Evolutionary conservation across 2,329 filamentous ascomycete genomes (phyloP), one percentile per base, ranked within the genome.

Genomic region (Onygenales sp.): DNA sequence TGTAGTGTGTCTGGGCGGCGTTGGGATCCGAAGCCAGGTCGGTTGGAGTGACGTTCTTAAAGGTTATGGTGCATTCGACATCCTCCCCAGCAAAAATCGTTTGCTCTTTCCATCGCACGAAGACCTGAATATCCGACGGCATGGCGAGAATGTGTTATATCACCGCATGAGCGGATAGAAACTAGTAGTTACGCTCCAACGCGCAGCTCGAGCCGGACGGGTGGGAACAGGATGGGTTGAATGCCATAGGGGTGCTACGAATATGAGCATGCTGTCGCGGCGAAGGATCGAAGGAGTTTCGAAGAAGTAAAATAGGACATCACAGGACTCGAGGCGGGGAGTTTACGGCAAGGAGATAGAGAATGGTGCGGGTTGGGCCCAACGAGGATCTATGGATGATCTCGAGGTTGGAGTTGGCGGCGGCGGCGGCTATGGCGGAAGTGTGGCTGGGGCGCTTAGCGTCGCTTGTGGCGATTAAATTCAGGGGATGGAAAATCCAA

Each of bases 61-160:
- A 98, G 50, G 89, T 96, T 69, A 98, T 95, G 61, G 85, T 90
- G 73, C 93, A 97, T 74, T 91, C 88, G 66, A 97, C 82, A 66
- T 95, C 87, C 77, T 98, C 93, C 71, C 93, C 93, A 54, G 93
- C 89, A 73, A 97, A 98, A 64, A 98, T 89, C 57, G 88, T 91
- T 70, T 92, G 85, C 67, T 95, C 88, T 69, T 89, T 86, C 87
- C 92, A 98, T 74, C 86, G 85, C 70, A 98, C 89, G 70, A 92
- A 95, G 72, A 96, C 92, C 70, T 91, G 87, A 69, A 98, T 89
- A 76, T 94, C 92, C 72, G 78, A 81, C 67, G 75, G 73, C 58
- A 59, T 59, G 45, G 45, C 50, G 58, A 50, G 44, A 3, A 45
- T 14, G 10, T 32, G 11, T 35, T 35, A 38, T 48, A 38, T 51